These are phyloP conservation scores for Apiosordaria backusii DNA, from an alignment of 495 filamentous ascomycete species.

Conservation along the genomic window DNA sequence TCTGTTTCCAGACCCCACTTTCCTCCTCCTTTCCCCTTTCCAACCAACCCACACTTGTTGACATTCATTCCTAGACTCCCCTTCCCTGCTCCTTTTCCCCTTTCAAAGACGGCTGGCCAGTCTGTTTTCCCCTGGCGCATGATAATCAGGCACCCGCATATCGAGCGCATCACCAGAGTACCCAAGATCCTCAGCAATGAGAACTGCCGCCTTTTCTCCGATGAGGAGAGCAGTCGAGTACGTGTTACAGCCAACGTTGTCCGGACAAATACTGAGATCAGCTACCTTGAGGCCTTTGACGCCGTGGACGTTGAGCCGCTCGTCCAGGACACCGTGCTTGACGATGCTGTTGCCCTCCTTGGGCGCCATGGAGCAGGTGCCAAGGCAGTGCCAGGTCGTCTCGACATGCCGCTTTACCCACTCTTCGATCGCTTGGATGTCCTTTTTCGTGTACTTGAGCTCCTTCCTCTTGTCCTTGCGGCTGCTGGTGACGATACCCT, in stretches of 20 bases:
- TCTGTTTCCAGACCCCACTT: not conserved
- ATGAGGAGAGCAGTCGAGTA: slow-evolving; percentile 74
- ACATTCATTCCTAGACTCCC: no score
- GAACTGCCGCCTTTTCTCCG: slow-evolving; percentile 74
- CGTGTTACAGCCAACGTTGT: slow-evolving; percentile 81
- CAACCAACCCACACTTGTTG: not conserved
- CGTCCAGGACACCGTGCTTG: slow-evolving; percentile 76
- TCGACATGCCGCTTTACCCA: slow-evolving; percentile 75
- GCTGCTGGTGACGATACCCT: slow-evolving; percentile 48
- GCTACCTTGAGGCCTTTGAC: slow-evolving; percentile 79
- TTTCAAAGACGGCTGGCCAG: slow-evolving; percentile 15
- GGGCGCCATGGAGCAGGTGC: slow-evolving; percentile 79
- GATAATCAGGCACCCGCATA: slow-evolving; percentile 67
- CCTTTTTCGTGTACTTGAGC: slow-evolving; percentile 62
- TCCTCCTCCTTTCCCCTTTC: not conserved
- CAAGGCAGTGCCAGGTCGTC: slow-evolving; percentile 72
- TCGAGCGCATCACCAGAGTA: slow-evolving; percentile 69
- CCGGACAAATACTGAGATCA: slow-evolving; percentile 75
- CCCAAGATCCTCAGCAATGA: slow-evolving; percentile 72
- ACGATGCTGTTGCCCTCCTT: slow-evolving; percentile 74
- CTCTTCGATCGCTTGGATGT: slow-evolving; percentile 68
- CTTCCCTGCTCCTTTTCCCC: not conserved
- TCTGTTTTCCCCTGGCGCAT: slow-evolving; percentile 52
- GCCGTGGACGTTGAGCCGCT: slow-evolving; percentile 75
- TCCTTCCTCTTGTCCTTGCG: slow-evolving; percentile 55